Conservation (phyloP, 225 moss, liverwort and hornwort species). For the Pseudisothecium myosuroides region DNA sequence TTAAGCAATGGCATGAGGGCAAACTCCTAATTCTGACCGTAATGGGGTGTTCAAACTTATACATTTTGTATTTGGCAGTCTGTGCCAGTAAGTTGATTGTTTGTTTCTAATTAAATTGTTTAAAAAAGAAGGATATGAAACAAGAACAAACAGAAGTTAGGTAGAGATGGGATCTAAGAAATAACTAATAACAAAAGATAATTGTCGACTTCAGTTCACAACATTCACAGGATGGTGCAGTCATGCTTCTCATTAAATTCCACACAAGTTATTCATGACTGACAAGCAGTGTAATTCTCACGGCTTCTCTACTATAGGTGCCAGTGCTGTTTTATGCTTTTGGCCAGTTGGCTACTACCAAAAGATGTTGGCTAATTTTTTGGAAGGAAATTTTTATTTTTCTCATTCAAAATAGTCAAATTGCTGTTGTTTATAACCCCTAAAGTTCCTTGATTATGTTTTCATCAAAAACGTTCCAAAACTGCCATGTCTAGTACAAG, state of each 20-base stretch:
- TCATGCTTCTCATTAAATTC: background rate
- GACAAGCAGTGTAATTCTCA: background rate
- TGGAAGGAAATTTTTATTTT: background rate
- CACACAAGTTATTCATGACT: background rate
- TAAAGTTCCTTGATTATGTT: no score
- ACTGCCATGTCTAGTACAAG: no score
- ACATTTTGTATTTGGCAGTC: no score
- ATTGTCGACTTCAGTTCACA: background rate
- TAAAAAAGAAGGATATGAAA: background rate
- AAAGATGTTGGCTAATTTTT: background rate
- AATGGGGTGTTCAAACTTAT: background rate
- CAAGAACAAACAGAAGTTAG: background rate
- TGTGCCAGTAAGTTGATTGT: background rate
- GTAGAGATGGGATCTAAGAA: no score
- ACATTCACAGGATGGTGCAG: no score
- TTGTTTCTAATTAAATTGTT: background rate
- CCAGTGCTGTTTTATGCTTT: background rate
- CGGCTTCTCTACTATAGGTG: background rate
- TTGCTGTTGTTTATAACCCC: accelerated
- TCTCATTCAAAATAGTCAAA: accelerated
- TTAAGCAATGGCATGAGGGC: background rate
- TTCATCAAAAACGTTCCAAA: no score
- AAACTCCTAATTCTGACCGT: background rate
- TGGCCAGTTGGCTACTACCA: background rate
- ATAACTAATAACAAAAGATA: background rate